Percentiles rank a stretch among this genome's conserved stretches.
phyloP scores from a whole-genome alignment of 202 grass and related monocot species.

The Setaria viridis region DNA sequence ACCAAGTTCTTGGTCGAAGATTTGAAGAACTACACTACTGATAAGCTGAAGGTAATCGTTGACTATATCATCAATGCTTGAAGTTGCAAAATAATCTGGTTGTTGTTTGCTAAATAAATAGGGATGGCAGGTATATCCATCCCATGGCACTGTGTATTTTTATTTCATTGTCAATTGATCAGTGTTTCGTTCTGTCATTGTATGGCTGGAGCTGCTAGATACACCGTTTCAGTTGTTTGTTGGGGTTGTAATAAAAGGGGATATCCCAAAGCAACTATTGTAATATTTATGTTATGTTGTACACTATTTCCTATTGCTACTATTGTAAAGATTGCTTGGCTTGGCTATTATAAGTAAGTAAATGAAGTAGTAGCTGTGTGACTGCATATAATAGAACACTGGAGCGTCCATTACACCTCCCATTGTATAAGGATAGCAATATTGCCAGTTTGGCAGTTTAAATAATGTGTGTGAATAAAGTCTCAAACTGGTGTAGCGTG shows the following conservation, averaged over 20 bases:
- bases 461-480: no score
- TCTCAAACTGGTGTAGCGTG: no score
- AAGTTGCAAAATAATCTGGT: neutral
- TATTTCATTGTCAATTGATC: neutral
- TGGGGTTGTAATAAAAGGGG: no score
- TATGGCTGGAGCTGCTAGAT: neutral
- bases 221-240: no score
- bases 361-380: no score
- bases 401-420: no score
- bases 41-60: conserved; percentile 18
- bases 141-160: neutral
- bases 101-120: neutral
- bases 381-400: no score
- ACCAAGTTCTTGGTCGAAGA: neutral
- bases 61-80: neutral
- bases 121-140: neutral
- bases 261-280: no score
- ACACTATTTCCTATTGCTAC: no score
- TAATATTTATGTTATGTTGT: no score
- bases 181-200: neutral
- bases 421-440: no score
- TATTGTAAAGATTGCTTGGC: neutral
- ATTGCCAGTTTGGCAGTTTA: no score
- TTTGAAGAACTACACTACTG: neutral
- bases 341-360: neutral